Evolutionary conservation across 208 protist genomes (phyloP).

Genomic region (Giardia muris): DNA sequence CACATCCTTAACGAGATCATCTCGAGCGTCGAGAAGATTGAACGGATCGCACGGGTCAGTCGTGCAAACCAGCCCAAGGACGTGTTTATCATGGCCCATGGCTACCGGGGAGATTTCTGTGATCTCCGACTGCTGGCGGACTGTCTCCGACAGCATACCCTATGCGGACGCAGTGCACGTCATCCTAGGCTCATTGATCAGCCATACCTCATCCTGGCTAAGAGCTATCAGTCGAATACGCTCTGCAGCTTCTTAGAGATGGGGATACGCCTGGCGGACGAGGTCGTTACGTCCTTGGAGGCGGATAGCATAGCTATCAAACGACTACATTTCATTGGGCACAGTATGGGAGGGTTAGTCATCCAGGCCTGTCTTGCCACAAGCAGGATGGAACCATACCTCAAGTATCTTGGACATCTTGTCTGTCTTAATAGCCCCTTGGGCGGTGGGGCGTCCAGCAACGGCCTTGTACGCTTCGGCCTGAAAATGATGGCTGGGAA

Average conservation of each 20-base stretch:
- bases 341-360: background rate
- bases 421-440: background rate
- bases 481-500: background rate
- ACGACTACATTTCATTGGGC: background rate
- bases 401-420: background rate
- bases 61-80: background rate
- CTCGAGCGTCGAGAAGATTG: too few species aligned
- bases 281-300: background rate
- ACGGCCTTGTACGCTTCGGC: background rate
- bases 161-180: background rate
- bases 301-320: background rate
- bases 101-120: background rate
- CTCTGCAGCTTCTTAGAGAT: background rate
- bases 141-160: background rate
- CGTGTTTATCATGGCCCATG: background rate
- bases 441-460: background rate
- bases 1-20: too few species aligned
- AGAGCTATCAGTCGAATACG: background rate
- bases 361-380: background rate
- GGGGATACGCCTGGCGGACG: background rate
- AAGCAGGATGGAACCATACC: background rate
- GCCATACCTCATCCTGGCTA: background rate
- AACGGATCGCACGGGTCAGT: too few species aligned
- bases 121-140: background rate
- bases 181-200: background rate